Percentiles rank a stretch among this genome's conserved stretches.
These are phyloP conservation scores for Nicotiana benthamiana DNA, from an alignment of 257 asterid species.

Conservation along the genomic window DNA sequence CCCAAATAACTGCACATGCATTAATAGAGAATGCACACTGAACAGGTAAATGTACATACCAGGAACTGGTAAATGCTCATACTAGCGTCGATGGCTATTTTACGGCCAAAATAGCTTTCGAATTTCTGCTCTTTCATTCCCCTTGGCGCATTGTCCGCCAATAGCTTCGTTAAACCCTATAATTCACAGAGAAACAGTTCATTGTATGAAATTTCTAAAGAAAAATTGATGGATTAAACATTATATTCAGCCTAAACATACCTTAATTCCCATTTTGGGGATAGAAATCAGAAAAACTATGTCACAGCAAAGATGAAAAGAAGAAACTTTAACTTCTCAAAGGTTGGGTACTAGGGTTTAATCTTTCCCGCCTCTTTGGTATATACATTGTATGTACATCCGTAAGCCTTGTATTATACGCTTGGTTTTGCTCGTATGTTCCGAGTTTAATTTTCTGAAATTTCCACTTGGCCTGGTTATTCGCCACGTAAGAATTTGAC, in stretches of 20 bases:
- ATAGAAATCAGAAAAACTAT: neutral
- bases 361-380: slow-evolving; percentile 11
- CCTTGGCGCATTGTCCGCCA: slow-evolving; percentile 91
- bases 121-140: slow-evolving; percentile 93
- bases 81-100: slow-evolving; percentile 97
- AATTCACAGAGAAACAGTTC: neutral
- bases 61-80: slow-evolving; percentile 99
- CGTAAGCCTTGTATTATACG: neutral
- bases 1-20: neutral
- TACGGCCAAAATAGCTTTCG: slow-evolving; percentile 92
- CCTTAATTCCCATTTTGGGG: slow-evolving; percentile 31
- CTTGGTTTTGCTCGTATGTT: neutral
- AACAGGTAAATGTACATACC: slow-evolving; percentile 27
- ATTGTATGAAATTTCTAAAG: neutral
- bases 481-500: neutral
- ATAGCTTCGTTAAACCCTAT: slow-evolving; percentile 92
- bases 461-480: neutral
- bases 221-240: neutral
- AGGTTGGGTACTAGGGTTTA: slow-evolving; percentile 11
- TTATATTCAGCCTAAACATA: neutral
- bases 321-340: neutral
- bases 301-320: neutral
- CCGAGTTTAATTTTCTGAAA: neutral
- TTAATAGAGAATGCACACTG: neutral
- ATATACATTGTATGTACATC: neutral